A percentile compares a stretch with the other conserved stretches of the same genome.
Conservation (phyloP, 2,329 filamentous ascomycete genomes). For the Calonectria montana region DNA sequence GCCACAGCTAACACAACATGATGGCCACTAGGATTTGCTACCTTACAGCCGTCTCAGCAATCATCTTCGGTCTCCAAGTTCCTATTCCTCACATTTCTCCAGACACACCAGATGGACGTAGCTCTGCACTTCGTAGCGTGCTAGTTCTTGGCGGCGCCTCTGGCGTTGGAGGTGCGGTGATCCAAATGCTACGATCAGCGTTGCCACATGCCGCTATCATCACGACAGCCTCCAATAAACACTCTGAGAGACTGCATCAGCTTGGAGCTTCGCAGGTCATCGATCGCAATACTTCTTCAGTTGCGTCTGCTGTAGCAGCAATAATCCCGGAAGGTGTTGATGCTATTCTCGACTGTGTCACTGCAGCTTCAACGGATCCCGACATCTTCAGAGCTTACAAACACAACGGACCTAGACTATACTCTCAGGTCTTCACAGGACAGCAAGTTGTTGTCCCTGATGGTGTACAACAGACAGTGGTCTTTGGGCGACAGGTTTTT, state of each 20-base stretch:
- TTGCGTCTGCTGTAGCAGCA: slow-evolving; percentile 13
- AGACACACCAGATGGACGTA: slow-evolving; percentile 4
- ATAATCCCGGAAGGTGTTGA: slow-evolving; percentile 24
- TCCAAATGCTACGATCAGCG: slow-evolving; percentile 33
- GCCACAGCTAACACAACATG: slow-evolving; percentile 14
- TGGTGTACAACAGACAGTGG: background rate
- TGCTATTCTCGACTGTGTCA: slow-evolving; percentile 36
- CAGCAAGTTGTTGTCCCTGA: slow-evolving; percentile 19
- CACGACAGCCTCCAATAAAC: slow-evolving; percentile 26
- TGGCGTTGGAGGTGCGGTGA: slow-evolving; percentile 32
- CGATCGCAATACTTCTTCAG: slow-evolving; percentile 16
- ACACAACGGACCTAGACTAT: slow-evolving; percentile 16
- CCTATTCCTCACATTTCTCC: slow-evolving; percentile 31
- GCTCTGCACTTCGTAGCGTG: slow-evolving; percentile 12
- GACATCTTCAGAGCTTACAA: slow-evolving; percentile 20
- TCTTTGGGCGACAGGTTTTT: slow-evolving; percentile 34
- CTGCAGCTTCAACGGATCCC: slow-evolving; percentile 22
- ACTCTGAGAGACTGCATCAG: slow-evolving; percentile 14
- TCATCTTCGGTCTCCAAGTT: slow-evolving; percentile 30
- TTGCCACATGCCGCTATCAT: slow-evolving; percentile 29
- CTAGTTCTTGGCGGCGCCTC: slow-evolving; percentile 36
- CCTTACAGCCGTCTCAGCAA: slow-evolving; percentile 33
- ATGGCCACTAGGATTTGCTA: slow-evolving; percentile 31
- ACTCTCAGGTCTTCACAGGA: slow-evolving; percentile 36
- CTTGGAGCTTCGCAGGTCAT: slow-evolving; percentile 26